A percentile compares a stretch with the other conserved stretches of the same genome.
Evolutionary conservation across 495 filamentous ascomycete genomes (phyloP).

Genomic region (Penicillium chermesinum): DNA sequence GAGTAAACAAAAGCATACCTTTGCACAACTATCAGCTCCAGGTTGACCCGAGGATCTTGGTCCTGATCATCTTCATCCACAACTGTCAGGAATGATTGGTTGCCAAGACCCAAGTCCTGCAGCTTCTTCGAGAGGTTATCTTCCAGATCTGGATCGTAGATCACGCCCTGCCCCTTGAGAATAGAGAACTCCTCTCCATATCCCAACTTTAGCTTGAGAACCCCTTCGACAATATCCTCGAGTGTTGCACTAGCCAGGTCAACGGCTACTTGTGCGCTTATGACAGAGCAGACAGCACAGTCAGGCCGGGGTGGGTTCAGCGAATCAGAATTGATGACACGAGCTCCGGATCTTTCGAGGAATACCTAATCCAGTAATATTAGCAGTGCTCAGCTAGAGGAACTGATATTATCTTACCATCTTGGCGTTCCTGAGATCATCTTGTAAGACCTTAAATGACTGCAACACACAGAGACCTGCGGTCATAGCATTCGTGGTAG

Average conservation of each 20-base stretch:
- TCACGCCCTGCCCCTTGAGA: conserved; percentile 60
- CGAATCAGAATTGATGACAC: conserved; percentile 68
- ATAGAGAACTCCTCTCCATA: conserved; percentile 83
- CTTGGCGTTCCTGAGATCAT: conserved; percentile 60
- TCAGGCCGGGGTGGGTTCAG: conserved; percentile 71
- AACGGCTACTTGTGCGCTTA: conserved; percentile 57
- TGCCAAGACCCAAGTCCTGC: conserved; percentile 65
- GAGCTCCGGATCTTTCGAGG: conserved; percentile 63
- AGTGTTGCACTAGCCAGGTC: conserved; percentile 74
- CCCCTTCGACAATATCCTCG: conserved; percentile 70
- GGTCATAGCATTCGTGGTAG: conserved; percentile 95
- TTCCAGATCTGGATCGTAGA: conserved; percentile 86
- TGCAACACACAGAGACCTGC: conserved; percentile 90
- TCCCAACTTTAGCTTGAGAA: conserved; percentile 63
- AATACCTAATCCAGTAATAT: conserved; percentile 54
- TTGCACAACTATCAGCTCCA: conserved; percentile 60
- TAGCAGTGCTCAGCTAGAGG: conserved; percentile 1
- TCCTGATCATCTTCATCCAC: conserved; percentile 88
- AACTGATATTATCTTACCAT: conserved; percentile 32
- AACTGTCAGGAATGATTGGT: conserved; percentile 75
- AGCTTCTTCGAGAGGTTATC: conserved; percentile 80
- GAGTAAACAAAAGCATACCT: too few relatives aligned
- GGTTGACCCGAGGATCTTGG: conserved; percentile 72
- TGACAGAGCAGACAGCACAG: conserved; percentile 77
- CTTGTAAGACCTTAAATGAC: conserved; percentile 82